Evolutionary conservation across 108 stramenopile genomes (phyloP), one percentile per base, ranked within the genome.

Genomic region (Discostella stelligeroides): DNA sequence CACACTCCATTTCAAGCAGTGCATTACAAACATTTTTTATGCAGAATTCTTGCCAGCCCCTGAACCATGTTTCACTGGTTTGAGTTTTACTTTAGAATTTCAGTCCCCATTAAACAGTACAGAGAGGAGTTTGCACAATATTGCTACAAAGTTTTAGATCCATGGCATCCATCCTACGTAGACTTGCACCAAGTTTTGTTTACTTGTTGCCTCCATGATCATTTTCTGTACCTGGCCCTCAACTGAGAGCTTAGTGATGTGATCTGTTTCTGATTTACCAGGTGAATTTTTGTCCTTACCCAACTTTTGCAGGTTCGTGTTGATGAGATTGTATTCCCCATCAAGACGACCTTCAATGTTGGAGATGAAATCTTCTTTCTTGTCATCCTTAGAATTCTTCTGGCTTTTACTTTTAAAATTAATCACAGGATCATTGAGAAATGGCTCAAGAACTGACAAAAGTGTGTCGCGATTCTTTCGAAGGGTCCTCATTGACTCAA

Each of bases 401-500:
- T 85, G 75, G 48, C 46, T 74, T 48, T 87, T 73, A 49, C 82
- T 84, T 53, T 88, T 87, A 84, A 91, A 94, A 53, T 92, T 90
- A 60, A 96, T 96, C n/a, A 94, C 85, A 8, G 95, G 95, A 70
- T 96, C 95, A 30, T 89, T 91, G 28, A 99, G 38, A 70, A 99
- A 99, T 27, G 98, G 97, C 66, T 99, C 98, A 42, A 99, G 84
- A 29, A 99, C 98, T 15, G 94, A 95, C 30, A 99, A 72, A 25
- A 99, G 88, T 17, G 94, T 96, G 60, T 96, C 96, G 14, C 92
- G 86, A 65, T 98, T 90, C 37, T 85, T 82, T 13, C 99, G 92
- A 46, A 99, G 82, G 17, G 89, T 89, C 18, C 63, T 65, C 90
- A 99, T 88, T 45, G 84, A 82, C 18, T 84, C 85, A 54, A 92